phyloP scores from a whole-genome alignment of 306 rosid species.

The Arachis stenosperma region DNA sequence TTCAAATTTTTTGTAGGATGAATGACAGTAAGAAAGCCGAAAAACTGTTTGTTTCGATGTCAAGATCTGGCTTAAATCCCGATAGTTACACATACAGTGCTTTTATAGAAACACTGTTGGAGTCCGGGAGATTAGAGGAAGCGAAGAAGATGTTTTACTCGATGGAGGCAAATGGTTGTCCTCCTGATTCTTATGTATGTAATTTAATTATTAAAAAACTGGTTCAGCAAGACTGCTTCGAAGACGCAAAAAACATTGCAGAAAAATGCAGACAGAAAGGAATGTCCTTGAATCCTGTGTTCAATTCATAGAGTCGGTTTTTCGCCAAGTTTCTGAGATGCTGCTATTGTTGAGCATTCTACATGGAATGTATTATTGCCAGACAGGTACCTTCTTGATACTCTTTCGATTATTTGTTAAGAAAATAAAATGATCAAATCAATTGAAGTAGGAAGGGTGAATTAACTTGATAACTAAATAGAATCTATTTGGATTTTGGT shows the following conservation, averaged over 20 bases:
- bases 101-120: slow-evolving; percentile 62
- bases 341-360: slow-evolving; percentile 26
- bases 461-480: not conserved
- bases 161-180: slow-evolving; percentile 64
- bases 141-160: slow-evolving; percentile 73
- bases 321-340: slow-evolving; percentile 14
- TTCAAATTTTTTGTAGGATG: slow-evolving; percentile 60
- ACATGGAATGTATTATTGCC: slow-evolving; percentile 22
- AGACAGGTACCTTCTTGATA: slow-evolving; percentile 33
- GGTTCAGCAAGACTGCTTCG: slow-evolving; percentile 42
- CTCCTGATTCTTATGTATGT: slow-evolving; percentile 66
- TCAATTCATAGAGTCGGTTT: slow-evolving; percentile 28
- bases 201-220: slow-evolving; percentile 53
- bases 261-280: slow-evolving; percentile 54
- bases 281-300: slow-evolving; percentile 44
- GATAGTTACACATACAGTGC: slow-evolving; percentile 65
- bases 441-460: not conserved
- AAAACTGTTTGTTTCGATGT: slow-evolving; percentile 63
- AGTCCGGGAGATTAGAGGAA: slow-evolving; percentile 61
- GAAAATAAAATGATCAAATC: not conserved
- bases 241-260: slow-evolving; percentile 55
- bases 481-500: slow-evolving; percentile 19
- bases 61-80: slow-evolving; percentile 61
- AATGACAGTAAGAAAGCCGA: slow-evolving; percentile 69
- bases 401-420: not conserved